Evolutionary conservation across 768 basidiomycete species (phyloP), one percentile per base, ranked within the genome.

Genomic region (Plicaturopsis crispa): DNA sequence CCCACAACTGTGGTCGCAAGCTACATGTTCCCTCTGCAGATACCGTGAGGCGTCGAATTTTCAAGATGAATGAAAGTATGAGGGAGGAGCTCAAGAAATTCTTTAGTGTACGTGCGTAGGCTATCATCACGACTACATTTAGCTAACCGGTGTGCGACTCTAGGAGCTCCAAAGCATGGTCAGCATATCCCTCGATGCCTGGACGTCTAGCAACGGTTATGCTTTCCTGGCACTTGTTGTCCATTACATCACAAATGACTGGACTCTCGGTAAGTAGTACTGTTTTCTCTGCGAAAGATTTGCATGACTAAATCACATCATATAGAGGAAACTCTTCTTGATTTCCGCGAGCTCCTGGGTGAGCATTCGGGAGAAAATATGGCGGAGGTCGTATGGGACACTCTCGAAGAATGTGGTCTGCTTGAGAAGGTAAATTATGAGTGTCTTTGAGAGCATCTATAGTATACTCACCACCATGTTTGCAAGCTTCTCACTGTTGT

Each of bases 261-360:
- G 57, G 4, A 31, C 51, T 23, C 38, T 52, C 4, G 50, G 56
- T 55, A 22, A 19, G 44, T 42, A 11, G 41, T 24, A 16, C n/a
- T 16, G 19, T 11, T 35, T 21, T 38, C 11, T 11, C 8, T 34
- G 18, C 18, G 10, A 34, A 13, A 13, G 33, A 34, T 34, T 8
- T 38, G 6, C 28, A 14, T 19, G 18, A 5, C 23, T 34, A 16
- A 17, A 17, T 44, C 13, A 19, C 10, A n/a, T 17, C 30, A 31
- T 31, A n/a, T 36, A 65, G 61, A 63, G 39, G 63, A 66, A 35
- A 24, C 55, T 0, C 39, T 66, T 0, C 63, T 66, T 35, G 62
- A 65, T 40, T 64, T 66, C 32, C 31, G 49, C 3, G 56, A 66
- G 45, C 42, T 66, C 11, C 26, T 56, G 2, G 54, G 61, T 3